Conservation (phyloP, 2,329 filamentous ascomycete species). For the Trichoderma asperellum region DNA sequence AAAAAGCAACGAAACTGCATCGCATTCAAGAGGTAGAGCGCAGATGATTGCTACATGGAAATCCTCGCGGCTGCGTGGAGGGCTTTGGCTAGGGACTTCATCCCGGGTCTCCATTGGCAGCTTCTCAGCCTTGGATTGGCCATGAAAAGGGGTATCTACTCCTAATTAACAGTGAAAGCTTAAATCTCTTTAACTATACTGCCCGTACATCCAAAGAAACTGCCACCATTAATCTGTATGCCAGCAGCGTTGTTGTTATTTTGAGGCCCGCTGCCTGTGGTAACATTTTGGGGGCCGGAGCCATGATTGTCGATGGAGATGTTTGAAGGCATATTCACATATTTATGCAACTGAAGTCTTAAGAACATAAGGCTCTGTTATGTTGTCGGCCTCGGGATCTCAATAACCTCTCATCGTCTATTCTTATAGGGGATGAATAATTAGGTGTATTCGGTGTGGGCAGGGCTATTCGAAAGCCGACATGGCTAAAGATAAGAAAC, state of each 20-base stretch:
- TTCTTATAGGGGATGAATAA: no score
- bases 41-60: not conserved
- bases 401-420: no score
- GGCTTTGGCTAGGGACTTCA: not conserved
- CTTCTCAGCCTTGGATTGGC: not conserved
- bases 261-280: not conserved
- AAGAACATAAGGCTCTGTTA: no score
- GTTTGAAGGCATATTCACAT: not conserved
- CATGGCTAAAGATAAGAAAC: no score
- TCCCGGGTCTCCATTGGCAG: not conserved
- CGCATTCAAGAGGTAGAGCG: slow-evolving; percentile 22
- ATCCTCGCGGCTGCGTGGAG: not conserved
- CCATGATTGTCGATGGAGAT: not conserved
- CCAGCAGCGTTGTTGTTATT: not conserved
- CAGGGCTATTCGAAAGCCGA: no score
- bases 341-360: no score
- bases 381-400: no score
- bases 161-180: not conserved
- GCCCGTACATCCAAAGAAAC: not conserved
- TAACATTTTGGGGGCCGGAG: not conserved
- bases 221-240: not conserved
- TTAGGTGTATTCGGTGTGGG: no score
- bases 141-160: not conserved
- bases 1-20: slow-evolving; percentile 16
- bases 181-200: not conserved